phyloP scores from a whole-genome alignment of 1,284 basidiomycete genomes.

The Ustilago cynodontis region DNA sequence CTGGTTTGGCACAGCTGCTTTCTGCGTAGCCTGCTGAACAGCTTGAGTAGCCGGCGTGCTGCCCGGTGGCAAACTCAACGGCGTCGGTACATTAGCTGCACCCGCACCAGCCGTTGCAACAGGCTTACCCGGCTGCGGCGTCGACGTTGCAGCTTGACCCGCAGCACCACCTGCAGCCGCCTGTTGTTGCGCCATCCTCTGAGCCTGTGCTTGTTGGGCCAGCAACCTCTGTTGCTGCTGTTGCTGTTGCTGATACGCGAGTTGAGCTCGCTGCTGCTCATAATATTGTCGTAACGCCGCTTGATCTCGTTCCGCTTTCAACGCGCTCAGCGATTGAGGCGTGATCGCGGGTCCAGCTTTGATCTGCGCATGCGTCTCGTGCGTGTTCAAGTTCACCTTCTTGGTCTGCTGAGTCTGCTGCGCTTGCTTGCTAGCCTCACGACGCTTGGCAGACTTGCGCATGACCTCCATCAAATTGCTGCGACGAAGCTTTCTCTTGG shows the following conservation, averaged over 20 bases:
- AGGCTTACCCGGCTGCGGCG: constrained; percentile 26
- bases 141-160: constrained; percentile 7
- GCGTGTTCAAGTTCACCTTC: constrained; percentile 60
- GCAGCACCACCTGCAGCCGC: constrained; percentile 13
- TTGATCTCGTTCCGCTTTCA: constrained; percentile 67
- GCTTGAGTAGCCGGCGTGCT: constrained; percentile 25
- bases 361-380: constrained; percentile 66
- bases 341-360: constrained; percentile 64
- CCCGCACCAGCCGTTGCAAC: constrained; percentile 4
- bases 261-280: constrained; percentile 59
- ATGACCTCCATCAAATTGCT: constrained; percentile 66
- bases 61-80: constrained; percentile 17
- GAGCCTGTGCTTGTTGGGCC: constrained; percentile 51
- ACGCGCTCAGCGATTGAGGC: constrained; percentile 63
- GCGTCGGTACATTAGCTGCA: constrained; percentile 12
- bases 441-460: constrained; percentile 65
- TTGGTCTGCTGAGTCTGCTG: constrained; percentile 54
- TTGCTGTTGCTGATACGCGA: constrained; percentile 59
- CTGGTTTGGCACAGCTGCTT: constrained; percentile 9
- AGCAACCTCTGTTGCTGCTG: constrained; percentile 55
- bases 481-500: constrained; percentile 60
- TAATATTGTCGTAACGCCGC: constrained; percentile 62
- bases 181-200: constrained; percentile 46
- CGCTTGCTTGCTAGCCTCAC: constrained; percentile 60
- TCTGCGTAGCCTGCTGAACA: constrained; percentile 25